Conservation (phyloP, 306 rosid genomes). For the Lathyrus oleraceus region DNA sequence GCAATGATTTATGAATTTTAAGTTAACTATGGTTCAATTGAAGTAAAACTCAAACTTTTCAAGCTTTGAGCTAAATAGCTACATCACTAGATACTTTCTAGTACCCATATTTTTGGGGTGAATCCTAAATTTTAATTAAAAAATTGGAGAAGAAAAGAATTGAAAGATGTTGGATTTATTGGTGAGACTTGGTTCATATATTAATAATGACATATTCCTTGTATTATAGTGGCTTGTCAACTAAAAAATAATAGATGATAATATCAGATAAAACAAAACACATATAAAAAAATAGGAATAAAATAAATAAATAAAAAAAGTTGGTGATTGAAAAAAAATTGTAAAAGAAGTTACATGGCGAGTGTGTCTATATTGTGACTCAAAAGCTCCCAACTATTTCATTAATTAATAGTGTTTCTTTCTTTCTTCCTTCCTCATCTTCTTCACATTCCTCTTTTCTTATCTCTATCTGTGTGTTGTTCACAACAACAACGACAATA, state of each 20-base stretch:
- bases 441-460: constrained; percentile 24
- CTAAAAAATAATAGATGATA: constrained; percentile 10
- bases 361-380: constrained; percentile 44
- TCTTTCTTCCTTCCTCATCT: constrained; percentile 17
- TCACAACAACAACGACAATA: neutral
- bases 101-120: neutral
- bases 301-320: constrained; percentile 9
- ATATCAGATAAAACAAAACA: neutral
- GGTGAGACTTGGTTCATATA: neutral
- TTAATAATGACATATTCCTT: constrained; percentile 15
- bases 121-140: no score
- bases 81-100: no score
- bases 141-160: neutral
- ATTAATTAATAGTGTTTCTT: constrained; percentile 38
- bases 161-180: constrained; percentile 21
- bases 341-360: constrained; percentile 44
- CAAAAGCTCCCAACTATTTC: constrained; percentile 36
- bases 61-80: no score
- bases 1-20: no score
- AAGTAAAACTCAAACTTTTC: no score
- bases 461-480: constrained; percentile 12
- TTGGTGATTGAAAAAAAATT: constrained; percentile 59
- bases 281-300: neutral
- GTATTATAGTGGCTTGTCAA: constrained; percentile 30
- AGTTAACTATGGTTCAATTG: no score